Conservation (phyloP, 257 asterid genomes). For the Jacaranda copaia region DNA sequence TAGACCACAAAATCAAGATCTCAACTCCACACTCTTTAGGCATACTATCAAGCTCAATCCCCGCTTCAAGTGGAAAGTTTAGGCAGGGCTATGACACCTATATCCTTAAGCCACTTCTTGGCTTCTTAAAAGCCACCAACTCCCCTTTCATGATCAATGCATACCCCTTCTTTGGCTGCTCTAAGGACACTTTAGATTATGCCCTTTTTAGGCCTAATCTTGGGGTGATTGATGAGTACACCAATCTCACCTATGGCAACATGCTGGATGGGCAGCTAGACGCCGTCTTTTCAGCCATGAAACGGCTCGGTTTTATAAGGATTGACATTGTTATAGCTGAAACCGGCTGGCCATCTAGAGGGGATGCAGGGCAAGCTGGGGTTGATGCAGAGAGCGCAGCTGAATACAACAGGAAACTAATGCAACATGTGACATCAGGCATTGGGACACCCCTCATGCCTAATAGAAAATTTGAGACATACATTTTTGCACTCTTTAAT, state of each 20-base stretch:
- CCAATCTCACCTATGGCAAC: constrained; percentile 44
- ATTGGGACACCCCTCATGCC: constrained; percentile 60
- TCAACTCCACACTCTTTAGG: constrained; percentile 80
- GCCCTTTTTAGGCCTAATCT: constrained; percentile 49
- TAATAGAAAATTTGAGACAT: constrained; percentile 50
- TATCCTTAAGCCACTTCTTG: constrained; percentile 47
- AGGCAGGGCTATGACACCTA: constrained; percentile 40
- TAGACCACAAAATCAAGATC: constrained; percentile 51
- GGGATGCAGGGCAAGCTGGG: constrained; percentile 48
- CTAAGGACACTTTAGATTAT: constrained; percentile 42
- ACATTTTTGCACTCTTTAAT: constrained; percentile 55
- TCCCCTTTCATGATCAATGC: constrained; percentile 60
- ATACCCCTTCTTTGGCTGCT: constrained; percentile 53
- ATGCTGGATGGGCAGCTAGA: constrained; percentile 65
- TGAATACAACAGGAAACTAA: constrained; percentile 45
- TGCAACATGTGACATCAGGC: constrained; percentile 48
- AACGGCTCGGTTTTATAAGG: constrained; percentile 38
- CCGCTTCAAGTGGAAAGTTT: constrained; percentile 64
- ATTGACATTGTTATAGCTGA: constrained; percentile 53
- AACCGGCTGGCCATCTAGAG: constrained; percentile 60
- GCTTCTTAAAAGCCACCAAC: constrained; percentile 37
- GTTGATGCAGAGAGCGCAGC: constrained; percentile 41
- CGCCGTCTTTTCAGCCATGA: constrained; percentile 47
- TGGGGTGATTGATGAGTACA: constrained; percentile 42
- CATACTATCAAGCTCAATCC: constrained; percentile 61